These are phyloP conservation scores for Tetrapyrgos nigripes DNA, from an alignment of 1,284 basidiomycete genomes.

Conservation along the genomic window DNA sequence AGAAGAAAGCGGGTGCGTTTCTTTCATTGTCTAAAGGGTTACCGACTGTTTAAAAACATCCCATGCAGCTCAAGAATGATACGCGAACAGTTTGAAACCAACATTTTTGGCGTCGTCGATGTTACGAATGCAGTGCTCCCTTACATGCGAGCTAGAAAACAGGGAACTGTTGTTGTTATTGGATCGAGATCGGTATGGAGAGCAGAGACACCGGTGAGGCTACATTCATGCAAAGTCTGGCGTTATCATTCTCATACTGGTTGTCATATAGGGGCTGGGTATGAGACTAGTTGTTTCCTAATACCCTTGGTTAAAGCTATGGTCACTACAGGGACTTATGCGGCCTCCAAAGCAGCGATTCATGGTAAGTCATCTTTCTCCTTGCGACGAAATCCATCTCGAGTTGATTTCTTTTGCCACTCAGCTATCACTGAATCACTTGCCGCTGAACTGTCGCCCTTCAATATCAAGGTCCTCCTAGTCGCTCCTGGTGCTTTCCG, in stretches of 20 bases:
- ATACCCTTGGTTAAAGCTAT: slow-evolving; percentile 3
- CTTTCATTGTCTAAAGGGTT: not conserved
- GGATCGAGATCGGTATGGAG: slow-evolving; percentile 40
- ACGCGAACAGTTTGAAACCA: slow-evolving; percentile 35
- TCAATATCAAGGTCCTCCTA: slow-evolving; percentile 36
- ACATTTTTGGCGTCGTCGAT: slow-evolving; percentile 37
- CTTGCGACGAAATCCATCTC: not conserved
- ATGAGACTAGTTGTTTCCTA: not conserved
- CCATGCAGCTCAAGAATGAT: slow-evolving; percentile 23
- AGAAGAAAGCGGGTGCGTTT: slow-evolving; percentile 41
- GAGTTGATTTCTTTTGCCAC: not conserved
- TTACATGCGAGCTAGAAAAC: slow-evolving; percentile 33
- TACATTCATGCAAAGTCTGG: not conserved
- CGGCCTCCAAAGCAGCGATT: slow-evolving; percentile 41
- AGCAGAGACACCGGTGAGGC: slow-evolving; percentile 22
- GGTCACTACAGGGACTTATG: slow-evolving; percentile 29
- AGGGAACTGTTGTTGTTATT: slow-evolving; percentile 39
- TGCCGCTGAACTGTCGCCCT: slow-evolving; percentile 32
- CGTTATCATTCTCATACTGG: not conserved
- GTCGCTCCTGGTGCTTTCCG: slow-evolving; percentile 38
- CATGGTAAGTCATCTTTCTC: slow-evolving; percentile 25
- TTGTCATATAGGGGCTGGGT: slow-evolving; percentile 1
- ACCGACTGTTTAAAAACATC: not conserved
- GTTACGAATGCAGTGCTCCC: slow-evolving; percentile 37
- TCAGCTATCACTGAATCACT: slow-evolving; percentile 38